Conservation (phyloP, 306 rosid species). For the Castanea crenata region DNA sequence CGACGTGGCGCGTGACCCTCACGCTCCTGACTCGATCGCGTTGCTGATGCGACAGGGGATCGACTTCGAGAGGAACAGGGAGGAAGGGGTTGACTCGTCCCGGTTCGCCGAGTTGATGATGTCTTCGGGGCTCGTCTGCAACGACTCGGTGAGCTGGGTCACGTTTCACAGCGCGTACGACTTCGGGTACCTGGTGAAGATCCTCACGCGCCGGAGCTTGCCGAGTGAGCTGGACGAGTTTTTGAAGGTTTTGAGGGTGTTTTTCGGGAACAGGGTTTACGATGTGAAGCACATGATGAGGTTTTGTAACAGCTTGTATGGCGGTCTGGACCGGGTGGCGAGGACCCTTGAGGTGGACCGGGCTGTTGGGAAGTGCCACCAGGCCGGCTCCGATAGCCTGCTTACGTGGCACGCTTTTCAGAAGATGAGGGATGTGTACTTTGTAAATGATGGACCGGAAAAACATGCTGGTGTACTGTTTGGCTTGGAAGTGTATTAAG, state of each 20-base stretch:
- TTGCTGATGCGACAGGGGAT: constrained; percentile 67
- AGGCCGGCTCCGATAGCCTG: constrained; percentile 81
- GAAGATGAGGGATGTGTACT: constrained; percentile 58
- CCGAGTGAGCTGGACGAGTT: constrained; percentile 47
- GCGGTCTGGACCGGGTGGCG: constrained; percentile 75
- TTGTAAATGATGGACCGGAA: constrained; percentile 39
- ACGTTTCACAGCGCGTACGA: constrained; percentile 77
- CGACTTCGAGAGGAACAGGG: constrained; percentile 47
- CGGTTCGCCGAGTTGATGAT: constrained; percentile 52
- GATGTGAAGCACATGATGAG: constrained; percentile 75
- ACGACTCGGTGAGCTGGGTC: constrained; percentile 59
- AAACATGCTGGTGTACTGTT: constrained; percentile 68
- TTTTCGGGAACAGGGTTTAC: constrained; percentile 59
- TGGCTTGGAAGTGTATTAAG: constrained; percentile 49
- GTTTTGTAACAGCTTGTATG: constrained; percentile 53
- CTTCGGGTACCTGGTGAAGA: constrained; percentile 66
- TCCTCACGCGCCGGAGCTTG: constrained; percentile 39
- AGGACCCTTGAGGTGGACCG: constrained; percentile 54
- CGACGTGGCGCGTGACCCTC: constrained; percentile 38
- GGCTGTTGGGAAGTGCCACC: constrained; percentile 80
- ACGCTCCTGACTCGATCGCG: constrained; percentile 60
- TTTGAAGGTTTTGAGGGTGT: constrained; percentile 23
- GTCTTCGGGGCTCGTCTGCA: constrained; percentile 64
- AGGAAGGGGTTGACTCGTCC: constrained; percentile 39
- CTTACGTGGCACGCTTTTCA: constrained; percentile 76